Base-by-base conservation (phyloP, 768 basidiomycete genomes). In the Candolleomyces aberdarensis region DNA sequence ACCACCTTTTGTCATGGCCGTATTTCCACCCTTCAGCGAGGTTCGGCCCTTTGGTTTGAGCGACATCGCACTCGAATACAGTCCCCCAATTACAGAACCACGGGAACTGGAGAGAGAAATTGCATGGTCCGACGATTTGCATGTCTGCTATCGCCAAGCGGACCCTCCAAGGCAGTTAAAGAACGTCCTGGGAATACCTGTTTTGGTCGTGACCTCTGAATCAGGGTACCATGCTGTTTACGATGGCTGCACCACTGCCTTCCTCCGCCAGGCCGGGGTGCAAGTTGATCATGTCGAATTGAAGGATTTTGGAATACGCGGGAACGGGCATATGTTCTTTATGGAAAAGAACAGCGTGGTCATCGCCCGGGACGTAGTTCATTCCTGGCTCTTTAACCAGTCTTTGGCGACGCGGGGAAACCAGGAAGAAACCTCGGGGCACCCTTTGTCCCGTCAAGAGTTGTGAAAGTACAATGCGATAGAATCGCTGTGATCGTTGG, bases 321-420 rank as follows among this genome's bases (percentile, higher is more conserved):
- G 83, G 47, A 84, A 84, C 63, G 83, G 80, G 1, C 83, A 84
- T 69, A 78, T 84, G 77, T 77, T 84, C 71, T 83, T 83, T 62
- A 80, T 84, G 78, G 83, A 84, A 58, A 76, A 73, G 60, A 84
- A 84, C 64, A 75, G 70, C 10, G 59, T 77, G 41, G 72, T 75
- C 51, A 80, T 84, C 41, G 80, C 69, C 10, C 26, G 15, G 9
- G 43, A 19, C 19, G 22, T 57, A 13, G 31, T 46, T 20, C 29
- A 26, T 15, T n/a, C 57, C 31, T 57, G 43, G 22, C 31, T 57
- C 15, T n/a, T 31, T 57, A n/a, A 29, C 3, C 52, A 39, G 31
- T 14, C 26, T 17, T 53, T 53, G 29, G 14, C 52, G 31, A 53
- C 15, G 31, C 52, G 52, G 52, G 29, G 52, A 53, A 53, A 53